These are phyloP conservation scores for Gonium pectorale DNA, from an alignment of 139 green algal genomes.

Conservation along the genomic window DNA sequence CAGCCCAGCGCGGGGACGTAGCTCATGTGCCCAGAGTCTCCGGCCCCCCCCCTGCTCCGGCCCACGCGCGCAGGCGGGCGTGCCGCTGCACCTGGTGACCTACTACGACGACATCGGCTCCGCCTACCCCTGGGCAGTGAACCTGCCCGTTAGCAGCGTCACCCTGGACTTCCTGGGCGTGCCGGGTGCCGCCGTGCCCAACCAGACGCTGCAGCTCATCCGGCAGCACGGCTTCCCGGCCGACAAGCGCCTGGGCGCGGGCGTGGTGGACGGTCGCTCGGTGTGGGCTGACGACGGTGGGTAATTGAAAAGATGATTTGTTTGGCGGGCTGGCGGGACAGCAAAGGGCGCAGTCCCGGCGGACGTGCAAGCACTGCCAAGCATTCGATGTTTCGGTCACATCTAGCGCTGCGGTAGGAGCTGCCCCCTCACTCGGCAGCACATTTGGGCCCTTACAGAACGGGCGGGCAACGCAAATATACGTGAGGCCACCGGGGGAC, in stretches of 20 bases:
- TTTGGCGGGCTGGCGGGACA: too few species aligned
- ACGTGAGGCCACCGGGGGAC: too few species aligned
- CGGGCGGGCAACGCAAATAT: too few species aligned
- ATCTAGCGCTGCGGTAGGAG: too few species aligned
- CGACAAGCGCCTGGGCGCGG: slow-evolving; percentile 85
- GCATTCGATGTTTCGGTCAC: too few species aligned
- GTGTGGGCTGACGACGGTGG: slow-evolving; percentile 79
- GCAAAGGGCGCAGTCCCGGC: too few species aligned
- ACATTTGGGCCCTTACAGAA: too few species aligned
- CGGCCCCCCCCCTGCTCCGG: not conserved
- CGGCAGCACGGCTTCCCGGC: slow-evolving; percentile 75
- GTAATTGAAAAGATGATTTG: too few species aligned
- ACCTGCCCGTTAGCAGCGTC: slow-evolving; percentile 78
- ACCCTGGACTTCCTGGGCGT: slow-evolving; percentile 85
- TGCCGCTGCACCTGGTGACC: slow-evolving; percentile 82
- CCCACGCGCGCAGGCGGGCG: slow-evolving; percentile 18
- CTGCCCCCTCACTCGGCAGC: too few species aligned
- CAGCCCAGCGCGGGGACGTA: too few species aligned
- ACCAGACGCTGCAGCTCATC: slow-evolving; percentile 74
- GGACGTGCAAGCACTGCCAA: too few species aligned
- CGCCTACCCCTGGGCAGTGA: slow-evolving; percentile 77
- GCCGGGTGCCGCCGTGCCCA: slow-evolving; percentile 67
- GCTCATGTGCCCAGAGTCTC: too few species aligned
- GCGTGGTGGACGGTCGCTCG: slow-evolving; percentile 88
- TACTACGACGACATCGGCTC: slow-evolving; percentile 85